Evolutionary conservation across 2,329 filamentous ascomycete genomes (phyloP).

Genomic region (Cordyceps cateniannulata): DNA sequence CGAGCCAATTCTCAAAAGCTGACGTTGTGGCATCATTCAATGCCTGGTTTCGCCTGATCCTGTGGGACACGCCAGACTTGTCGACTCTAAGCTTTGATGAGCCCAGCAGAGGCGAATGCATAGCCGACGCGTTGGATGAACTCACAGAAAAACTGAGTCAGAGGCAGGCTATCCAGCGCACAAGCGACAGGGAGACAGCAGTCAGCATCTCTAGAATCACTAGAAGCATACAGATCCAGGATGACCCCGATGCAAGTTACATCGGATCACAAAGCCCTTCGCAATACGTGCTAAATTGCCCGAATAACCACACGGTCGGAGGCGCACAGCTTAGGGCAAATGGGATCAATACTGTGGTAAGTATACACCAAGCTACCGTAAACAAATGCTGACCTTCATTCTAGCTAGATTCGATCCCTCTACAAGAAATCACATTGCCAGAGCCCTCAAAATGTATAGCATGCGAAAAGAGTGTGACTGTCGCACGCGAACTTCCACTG

Average conservation of each 20-base stretch:
- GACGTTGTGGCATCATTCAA: constrained; percentile 31
- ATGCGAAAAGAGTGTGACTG: constrained; percentile 27
- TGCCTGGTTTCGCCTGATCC: constrained; percentile 28
- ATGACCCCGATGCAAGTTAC: constrained; percentile 25
- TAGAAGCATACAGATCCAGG: constrained; percentile 27
- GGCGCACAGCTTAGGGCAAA: constrained; percentile 26
- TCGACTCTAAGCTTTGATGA: constrained; percentile 20
- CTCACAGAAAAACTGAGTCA: constrained; percentile 27
- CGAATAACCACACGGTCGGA: constrained; percentile 28
- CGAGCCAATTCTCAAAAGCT: constrained; percentile 26
- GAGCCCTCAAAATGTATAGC: constrained; percentile 21
- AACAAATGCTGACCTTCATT: background rate
- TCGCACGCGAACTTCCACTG: constrained; percentile 30
- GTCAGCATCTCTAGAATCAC: constrained; percentile 29
- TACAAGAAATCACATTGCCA: background rate
- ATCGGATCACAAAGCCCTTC: constrained; percentile 23
- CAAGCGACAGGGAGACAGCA: constrained; percentile 33
- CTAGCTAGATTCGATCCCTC: background rate
- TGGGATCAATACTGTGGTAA: constrained; percentile 20
- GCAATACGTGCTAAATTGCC: constrained; percentile 31
- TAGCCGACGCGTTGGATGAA: constrained; percentile 30
- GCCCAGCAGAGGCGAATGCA: constrained; percentile 24
- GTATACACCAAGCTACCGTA: constrained; percentile 3
- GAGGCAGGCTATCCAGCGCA: constrained; percentile 29
- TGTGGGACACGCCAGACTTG: constrained; percentile 31